These are phyloP conservation scores for Saccharomyces hybrid DNA, from an alignment of 1,139 yeast species.

Conservation along the genomic window DNA sequence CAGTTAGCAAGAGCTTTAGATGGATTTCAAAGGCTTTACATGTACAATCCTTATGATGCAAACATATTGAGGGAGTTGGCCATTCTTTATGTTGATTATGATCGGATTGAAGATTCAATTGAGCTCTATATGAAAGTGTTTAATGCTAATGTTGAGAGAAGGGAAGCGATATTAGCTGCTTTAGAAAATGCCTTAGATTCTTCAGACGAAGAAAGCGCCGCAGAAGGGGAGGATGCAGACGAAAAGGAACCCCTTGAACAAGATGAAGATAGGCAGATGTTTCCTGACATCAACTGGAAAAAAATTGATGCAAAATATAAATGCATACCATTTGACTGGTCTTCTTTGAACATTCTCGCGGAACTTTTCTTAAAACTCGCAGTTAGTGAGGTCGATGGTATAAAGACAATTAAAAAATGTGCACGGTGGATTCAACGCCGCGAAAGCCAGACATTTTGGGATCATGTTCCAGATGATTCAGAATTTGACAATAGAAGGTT, in stretches of 20 bases:
- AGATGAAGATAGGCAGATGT: conserved; percentile 21
- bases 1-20: conserved; percentile 68
- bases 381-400: conserved; percentile 45
- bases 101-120: conserved; percentile 73
- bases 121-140: conserved; percentile 62
- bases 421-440: conserved; percentile 81
- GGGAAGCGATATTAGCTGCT: conserved; percentile 27
- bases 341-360: conserved; percentile 74
- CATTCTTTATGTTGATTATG: conserved; percentile 64
- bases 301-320: conserved; percentile 25
- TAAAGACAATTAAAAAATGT: conserved; percentile 57
- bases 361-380: conserved; percentile 69
- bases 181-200: conserved; percentile 32
- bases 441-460: conserved; percentile 74
- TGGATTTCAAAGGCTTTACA: conserved; percentile 58
- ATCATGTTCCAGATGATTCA: conserved; percentile 61
- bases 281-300: conserved; percentile 24
- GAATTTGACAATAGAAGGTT: conserved; percentile 73
- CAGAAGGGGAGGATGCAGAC: conserved; percentile 10
- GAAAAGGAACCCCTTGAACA: conserved; percentile 12
- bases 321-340: conserved; percentile 65
- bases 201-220: conserved; percentile 24
- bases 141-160: conserved; percentile 41
- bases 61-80: conserved; percentile 68
- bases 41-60: conserved; percentile 53